These are phyloP conservation scores for Esteya vermicola DNA, from an alignment of 2,329 filamentous ascomycete genomes.

Conservation along the genomic window DNA sequence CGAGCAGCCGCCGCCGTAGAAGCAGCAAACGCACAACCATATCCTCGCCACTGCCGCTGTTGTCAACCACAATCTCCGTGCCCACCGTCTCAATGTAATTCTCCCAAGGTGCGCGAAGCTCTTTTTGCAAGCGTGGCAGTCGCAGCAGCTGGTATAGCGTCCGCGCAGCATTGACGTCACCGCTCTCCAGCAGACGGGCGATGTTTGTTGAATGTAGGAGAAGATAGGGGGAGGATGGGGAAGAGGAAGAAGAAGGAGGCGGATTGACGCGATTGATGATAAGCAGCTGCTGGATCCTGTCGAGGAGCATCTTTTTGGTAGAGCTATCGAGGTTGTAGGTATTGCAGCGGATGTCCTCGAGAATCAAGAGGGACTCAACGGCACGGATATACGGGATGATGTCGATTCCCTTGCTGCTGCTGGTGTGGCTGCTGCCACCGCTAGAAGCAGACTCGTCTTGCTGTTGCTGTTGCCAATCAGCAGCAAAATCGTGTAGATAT, in stretches of 20 bases:
- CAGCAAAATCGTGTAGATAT: conserved; percentile 59
- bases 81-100: conserved; percentile 68
- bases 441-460: no score
- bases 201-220: no score
- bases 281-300: conserved; percentile 57
- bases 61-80: conserved; percentile 64
- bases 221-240: no score
- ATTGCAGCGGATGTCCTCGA: conserved; percentile 65
- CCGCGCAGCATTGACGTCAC: conserved; percentile 55
- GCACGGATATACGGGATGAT: conserved; percentile 64
- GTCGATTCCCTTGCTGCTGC: no score
- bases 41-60: conserved; percentile 53
- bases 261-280: no score
- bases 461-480: conserved; percentile 44
- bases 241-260: no score
- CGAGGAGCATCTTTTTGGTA: conserved; percentile 64
- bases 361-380: conserved; percentile 53
- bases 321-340: conserved; percentile 68
- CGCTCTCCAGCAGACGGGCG: conserved; percentile 56
- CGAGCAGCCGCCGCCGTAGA: conserved; percentile 66
- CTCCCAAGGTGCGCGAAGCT: conserved; percentile 60
- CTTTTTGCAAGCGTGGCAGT: conserved; percentile 54
- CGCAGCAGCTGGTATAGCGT: conserved; percentile 66
- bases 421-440: no score
- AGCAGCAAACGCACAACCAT: conserved; percentile 78